Evolutionary conservation across 2,329 filamentous ascomycete species (phyloP), one percentile per base, ranked within the genome.

Genomic region (Trichoderma aggressivum): DNA sequence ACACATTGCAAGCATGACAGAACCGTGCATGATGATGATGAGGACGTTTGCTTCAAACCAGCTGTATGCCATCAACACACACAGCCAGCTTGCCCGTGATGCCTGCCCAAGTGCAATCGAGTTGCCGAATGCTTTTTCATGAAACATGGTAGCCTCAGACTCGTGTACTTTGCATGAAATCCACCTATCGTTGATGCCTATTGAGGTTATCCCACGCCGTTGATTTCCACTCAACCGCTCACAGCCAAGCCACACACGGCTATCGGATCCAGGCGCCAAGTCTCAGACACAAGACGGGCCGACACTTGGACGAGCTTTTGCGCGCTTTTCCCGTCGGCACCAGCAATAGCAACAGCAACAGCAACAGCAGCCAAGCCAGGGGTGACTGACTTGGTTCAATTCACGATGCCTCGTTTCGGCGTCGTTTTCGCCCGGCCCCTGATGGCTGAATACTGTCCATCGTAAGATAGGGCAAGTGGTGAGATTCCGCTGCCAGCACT

Each of bases 211-310:
- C 11, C 24, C 56, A 59, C 39, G 39, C 10, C 64, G 58, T 30
- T 18, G 64, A 67, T 47, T 59, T 58, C 64, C 12, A 26, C 34
- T 59, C 65, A 47, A 36, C 56, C 55, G 61, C 56, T 69, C 66
- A 69, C 28, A 36, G 39, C 56, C 66, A 47, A 53, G 39, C 56
- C 65, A 47, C 53, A 30, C 24, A 18, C 64, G 53, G 64, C 26
- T 60, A n/a, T 60, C 36, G 66, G 63, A 56, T 50, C 53, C 53
- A 58, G 56, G 39, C 53, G 68, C 68, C 68, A 70, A 70, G 68
- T 62, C 59, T 65, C 68, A 65, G 68, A 36, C n/a, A 47, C 36
- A 70, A 70, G 68, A 64, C 68, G 68, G 68, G 26, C 68, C 68
- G 68, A 70, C 58, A 69, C 58, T 63, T 21, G 67, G 32, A 63